These are phyloP conservation scores for Colletotrichum kahawae DNA, from an alignment of 2,329 filamentous ascomycete species.

Conservation along the genomic window DNA sequence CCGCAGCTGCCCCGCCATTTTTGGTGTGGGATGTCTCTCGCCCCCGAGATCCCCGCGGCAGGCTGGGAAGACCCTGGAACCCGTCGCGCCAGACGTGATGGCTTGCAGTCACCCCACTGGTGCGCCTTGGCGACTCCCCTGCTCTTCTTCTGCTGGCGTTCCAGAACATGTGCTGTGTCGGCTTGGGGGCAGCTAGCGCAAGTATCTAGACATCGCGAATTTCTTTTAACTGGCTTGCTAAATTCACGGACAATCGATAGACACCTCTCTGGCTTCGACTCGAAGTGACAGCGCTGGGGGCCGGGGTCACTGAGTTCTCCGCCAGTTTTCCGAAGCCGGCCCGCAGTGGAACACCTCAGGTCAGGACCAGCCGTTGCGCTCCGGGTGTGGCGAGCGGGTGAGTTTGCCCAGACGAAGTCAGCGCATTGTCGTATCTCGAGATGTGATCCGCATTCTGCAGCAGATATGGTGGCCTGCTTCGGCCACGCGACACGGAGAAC, in stretches of 20 bases:
- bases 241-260: background rate
- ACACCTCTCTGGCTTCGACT: background rate
- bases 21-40: background rate
- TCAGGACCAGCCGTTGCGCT: background rate
- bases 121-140: background rate
- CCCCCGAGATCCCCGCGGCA: slow-evolving; percentile 18
- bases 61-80: slow-evolving; percentile 2
- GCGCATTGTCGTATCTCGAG: background rate
- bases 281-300: background rate
- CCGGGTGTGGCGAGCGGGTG: background rate
- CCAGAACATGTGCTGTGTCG: background rate
- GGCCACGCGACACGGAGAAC: background rate
- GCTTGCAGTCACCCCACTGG: slow-evolving; percentile 4
- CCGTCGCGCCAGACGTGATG: background rate
- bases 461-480: background rate
- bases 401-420: background rate
- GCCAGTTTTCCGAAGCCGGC: slow-evolving; percentile 8
- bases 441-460: background rate
- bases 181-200: background rate
- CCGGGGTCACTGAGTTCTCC: background rate
- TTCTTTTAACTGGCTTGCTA: background rate
- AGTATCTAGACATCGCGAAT: background rate
- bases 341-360: background rate
- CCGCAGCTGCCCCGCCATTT: background rate
- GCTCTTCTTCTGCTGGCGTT: background rate